Evolutionary conservation across 2,329 filamentous ascomycete species (phyloP).

Genomic region (Diaporthe amygdali): DNA sequence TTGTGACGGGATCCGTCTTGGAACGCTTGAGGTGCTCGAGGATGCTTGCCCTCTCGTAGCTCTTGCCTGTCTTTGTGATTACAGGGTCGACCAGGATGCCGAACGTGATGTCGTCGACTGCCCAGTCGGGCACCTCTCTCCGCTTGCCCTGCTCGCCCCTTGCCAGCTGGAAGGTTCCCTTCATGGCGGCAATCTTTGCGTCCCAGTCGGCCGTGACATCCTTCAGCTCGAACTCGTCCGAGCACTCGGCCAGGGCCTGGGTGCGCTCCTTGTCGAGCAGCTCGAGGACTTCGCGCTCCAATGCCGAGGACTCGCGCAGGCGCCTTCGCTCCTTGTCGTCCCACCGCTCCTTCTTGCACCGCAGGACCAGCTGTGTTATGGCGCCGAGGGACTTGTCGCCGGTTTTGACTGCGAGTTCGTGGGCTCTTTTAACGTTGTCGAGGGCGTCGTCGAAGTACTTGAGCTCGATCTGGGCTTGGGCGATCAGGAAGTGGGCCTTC

Average conservation of each 20-base stretch:
- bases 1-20: conserved; percentile 81
- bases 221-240: conserved; percentile 52
- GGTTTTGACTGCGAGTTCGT: conserved; percentile 67
- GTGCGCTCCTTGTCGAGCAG: conserved; percentile 54
- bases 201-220: conserved; percentile 55
- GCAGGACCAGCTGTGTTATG: conserved; percentile 76
- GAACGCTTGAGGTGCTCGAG: conserved; percentile 82
- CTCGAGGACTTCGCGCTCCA: conserved; percentile 65
- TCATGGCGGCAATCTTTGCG: conserved; percentile 50
- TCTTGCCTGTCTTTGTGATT: conserved; percentile 84
- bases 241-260: conserved; percentile 42
- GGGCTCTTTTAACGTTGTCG: conserved; percentile 72
- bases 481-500: conserved; percentile 85
- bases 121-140: conserved; percentile 75
- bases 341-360: conserved; percentile 87
- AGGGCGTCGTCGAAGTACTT: conserved; percentile 76
- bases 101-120: conserved; percentile 78
- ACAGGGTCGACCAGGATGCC: conserved; percentile 76
- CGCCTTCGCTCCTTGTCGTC: conserved; percentile 72
- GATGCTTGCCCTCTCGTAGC: conserved; percentile 86
- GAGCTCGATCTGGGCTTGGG: conserved; percentile 81
- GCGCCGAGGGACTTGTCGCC: conserved; percentile 72
- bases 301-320: conserved; percentile 56
- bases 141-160: conserved; percentile 48
- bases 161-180: conserved; percentile 58